These are phyloP conservation scores for Vitrella brassicaformis DNA, from an alignment of 73 alveolate genomes.

Conservation along the genomic window DNA sequence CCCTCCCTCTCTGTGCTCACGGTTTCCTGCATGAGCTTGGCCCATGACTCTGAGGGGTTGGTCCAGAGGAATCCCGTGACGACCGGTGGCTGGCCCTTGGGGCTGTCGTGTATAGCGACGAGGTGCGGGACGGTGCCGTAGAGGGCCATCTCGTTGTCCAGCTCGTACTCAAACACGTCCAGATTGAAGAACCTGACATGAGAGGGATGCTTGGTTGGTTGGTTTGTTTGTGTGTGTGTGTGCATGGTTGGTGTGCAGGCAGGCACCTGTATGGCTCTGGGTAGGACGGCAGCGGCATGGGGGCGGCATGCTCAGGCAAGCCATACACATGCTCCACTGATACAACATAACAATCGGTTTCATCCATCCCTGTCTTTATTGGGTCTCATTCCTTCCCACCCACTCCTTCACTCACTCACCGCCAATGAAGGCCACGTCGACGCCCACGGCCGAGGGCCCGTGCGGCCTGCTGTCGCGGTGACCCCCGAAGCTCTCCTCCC, in stretches of 20 bases:
- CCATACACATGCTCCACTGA: constrained; percentile 7
- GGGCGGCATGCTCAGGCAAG: constrained; percentile 8
- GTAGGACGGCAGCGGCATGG: not conserved
- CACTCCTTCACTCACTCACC: not conserved
- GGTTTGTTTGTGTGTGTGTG: too few relatives aligned
- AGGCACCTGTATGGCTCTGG: too few relatives aligned
- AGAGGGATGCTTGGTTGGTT: too few relatives aligned
- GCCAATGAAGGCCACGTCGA: constrained; percentile 19
- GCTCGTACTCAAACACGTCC: constrained; percentile 23
- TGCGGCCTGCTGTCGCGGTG: constrained; percentile 28
- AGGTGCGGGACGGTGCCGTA: constrained; percentile 19
- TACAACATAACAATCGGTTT: too few relatives aligned
- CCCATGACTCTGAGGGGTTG: constrained; percentile 27
- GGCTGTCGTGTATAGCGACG: constrained; percentile 5
- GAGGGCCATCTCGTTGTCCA: constrained; percentile 22
- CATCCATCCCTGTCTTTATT: too few relatives aligned
- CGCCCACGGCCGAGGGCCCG: constrained; percentile 28
- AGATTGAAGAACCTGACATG: constrained; percentile 7
- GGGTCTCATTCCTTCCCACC: not conserved
- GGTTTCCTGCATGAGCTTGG: not conserved
- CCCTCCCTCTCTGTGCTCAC: not conserved
- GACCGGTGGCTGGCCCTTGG: constrained; percentile 2
- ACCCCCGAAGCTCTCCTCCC: constrained; percentile 32
- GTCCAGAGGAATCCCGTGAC: constrained; percentile 25
- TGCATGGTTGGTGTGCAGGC: too few relatives aligned